Evolutionary conservation across 805 yeast species (phyloP).

Genomic region (Yarrowia porcina): DNA sequence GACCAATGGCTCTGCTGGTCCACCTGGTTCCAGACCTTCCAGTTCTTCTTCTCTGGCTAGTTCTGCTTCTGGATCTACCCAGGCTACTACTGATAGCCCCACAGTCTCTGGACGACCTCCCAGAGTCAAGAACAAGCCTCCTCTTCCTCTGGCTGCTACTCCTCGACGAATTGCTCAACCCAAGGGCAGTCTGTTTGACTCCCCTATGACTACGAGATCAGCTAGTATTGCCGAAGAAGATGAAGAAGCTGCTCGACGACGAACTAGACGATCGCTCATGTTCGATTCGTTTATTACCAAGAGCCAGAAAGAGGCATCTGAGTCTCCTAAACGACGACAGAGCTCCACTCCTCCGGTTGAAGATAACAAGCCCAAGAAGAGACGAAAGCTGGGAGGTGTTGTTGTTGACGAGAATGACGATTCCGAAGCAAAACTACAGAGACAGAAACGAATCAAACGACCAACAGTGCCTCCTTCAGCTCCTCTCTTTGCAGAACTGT

Average conservation of each 20-base stretch:
- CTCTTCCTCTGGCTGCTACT: conserved; percentile 16
- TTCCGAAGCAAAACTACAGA: not conserved
- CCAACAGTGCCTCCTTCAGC: not conserved
- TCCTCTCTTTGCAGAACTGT: conserved; percentile 1
- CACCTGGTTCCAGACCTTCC: not conserved
- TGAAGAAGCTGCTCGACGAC: not conserved
- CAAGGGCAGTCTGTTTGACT: conserved; percentile 14
- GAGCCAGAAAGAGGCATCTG: not conserved
- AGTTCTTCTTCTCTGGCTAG: not conserved
- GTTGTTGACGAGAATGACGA: conserved; percentile 16
- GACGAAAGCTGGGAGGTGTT: conserved; percentile 13
- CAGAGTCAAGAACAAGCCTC: conserved; percentile 12
- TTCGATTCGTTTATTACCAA: conserved; percentile 13
- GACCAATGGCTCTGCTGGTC: not conserved
- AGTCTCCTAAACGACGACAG: conserved; percentile 10
- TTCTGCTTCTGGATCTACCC: no score
- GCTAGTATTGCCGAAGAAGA: not conserved
- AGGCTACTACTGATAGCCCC: not conserved
- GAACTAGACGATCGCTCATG: conserved; percentile 14
- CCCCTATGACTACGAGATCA: not conserved
- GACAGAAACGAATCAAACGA: conserved; percentile 4
- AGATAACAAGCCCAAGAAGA: conserved; percentile 20
- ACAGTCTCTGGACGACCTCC: not conserved
- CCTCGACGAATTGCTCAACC: conserved; percentile 9
- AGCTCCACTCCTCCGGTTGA: conserved; percentile 11